Base-by-base conservation (phyloP, 345 rosid genomes). In the Salix arbutifolia region DNA sequence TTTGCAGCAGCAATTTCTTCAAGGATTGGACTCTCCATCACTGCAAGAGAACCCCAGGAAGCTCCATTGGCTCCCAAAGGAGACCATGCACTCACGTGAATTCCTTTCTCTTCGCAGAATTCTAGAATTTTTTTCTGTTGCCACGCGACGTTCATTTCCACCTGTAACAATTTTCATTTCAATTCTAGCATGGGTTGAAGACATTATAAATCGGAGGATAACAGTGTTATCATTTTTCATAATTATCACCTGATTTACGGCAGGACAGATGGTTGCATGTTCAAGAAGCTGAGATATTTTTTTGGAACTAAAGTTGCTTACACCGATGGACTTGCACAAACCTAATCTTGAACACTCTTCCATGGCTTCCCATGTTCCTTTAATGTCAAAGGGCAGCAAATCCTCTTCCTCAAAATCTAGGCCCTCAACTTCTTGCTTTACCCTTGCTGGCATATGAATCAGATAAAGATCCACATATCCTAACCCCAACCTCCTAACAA, bases 391-490 rank as follows among this genome's bases (percentile, higher is more conserved):
- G 4, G 72, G 75, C 21, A 79, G 58, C 1, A 85, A 6, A 19
- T 81, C 81, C 23, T 76, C 60, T 26, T 38, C 72, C 17, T 3
- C 53, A 19, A 2, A 18, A 30, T 6, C 69, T 74, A 14, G 52
- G n/a, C 38, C 25, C 46, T 1, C 35, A 4, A n/a, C 4, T 21
- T 77, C 81, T 7, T 52, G 33, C 56, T 69, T 84, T 71, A 86
- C 33, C 33, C 83, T 84, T 38, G 80, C 77, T 0, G 88, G 90
- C 72, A 72, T 84, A 69, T 85, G 88, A 40, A 87, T 79, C 8
- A 85, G 79, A 72, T 88, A 81, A 19, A 83, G 81, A 61, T 88
- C 89, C 42, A 88, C 71, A 26, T 86, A 83, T 31, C 81, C 85
- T 25, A 82, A 52, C 74, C 78, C 76, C 61, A 87, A 70, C 68